Evolutionary conservation across 2,329 filamentous ascomycete species (phyloP).

Genomic region (Aureobasidium sp.): DNA sequence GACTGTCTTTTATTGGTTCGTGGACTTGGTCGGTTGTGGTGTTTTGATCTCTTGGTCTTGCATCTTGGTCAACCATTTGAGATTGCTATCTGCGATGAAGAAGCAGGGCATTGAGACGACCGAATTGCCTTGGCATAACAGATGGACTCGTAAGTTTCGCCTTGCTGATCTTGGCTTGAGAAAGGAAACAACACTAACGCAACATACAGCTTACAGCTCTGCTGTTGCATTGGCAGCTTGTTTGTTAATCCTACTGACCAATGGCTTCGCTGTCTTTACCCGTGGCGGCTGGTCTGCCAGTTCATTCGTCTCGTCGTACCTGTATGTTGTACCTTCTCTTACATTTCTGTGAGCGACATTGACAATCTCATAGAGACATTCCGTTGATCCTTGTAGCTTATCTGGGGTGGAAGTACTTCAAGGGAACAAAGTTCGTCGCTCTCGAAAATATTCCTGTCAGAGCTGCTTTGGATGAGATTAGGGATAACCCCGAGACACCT

Average conservation of each 20-base stretch:
- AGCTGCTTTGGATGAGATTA: conserved; percentile 7
- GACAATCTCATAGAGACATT: conserved; percentile 18
- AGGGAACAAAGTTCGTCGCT: conserved; percentile 23
- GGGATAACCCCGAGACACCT: background rate
- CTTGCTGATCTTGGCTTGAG: conserved; percentile 30
- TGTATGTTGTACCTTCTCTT: conserved; percentile 3
- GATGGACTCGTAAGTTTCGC: conserved; percentile 35
- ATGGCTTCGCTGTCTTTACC: conserved; percentile 28
- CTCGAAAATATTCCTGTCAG: conserved; percentile 1
- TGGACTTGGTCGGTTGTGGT: conserved; percentile 36
- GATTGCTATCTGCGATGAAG: conserved; percentile 22
- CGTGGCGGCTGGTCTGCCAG: conserved; percentile 22
- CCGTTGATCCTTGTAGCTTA: conserved; percentile 25
- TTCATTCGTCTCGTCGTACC: conserved; percentile 26
- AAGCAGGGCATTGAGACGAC: conserved; percentile 23
- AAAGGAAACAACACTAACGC: background rate
- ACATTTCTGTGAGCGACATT: background rate
- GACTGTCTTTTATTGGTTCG: conserved; percentile 42
- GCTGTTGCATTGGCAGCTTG: background rate
- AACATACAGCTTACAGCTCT: background rate
- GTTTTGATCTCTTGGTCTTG: conserved; percentile 27
- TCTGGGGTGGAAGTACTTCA: conserved; percentile 25
- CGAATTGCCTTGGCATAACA: conserved; percentile 23
- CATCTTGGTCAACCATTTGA: conserved; percentile 23
- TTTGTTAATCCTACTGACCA: conserved; percentile 36